Conservation (phyloP, 1,284 basidiomycete species). For the Cryptococcus amylolentus region DNA sequence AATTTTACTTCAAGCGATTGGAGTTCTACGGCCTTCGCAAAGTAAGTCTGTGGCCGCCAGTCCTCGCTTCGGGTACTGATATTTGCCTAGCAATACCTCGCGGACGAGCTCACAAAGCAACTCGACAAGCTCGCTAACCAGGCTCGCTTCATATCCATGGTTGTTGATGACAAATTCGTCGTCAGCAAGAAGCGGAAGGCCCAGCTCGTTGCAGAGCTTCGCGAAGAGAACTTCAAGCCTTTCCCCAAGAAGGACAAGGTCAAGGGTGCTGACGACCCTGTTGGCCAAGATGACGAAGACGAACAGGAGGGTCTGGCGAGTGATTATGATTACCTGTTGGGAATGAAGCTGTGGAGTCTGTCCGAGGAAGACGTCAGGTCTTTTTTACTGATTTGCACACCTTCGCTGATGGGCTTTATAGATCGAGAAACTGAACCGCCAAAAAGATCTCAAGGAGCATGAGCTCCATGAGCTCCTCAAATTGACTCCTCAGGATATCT, state of each 20-base stretch:
- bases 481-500: slow-evolving; percentile 76
- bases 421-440: slow-evolving; percentile 80
- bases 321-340: slow-evolving; percentile 92
- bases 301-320: slow-evolving; percentile 53
- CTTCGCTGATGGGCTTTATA: slow-evolving; percentile 37
- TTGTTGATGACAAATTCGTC: slow-evolving; percentile 81
- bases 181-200: slow-evolving; percentile 88
- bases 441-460: slow-evolving; percentile 76
- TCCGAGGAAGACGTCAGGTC: slow-evolving; percentile 70
- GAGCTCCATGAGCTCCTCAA: slow-evolving; percentile 78
- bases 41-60: slow-evolving; percentile 51
- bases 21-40: slow-evolving; percentile 94
- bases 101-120: slow-evolving; percentile 74
- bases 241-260: slow-evolving; percentile 71
- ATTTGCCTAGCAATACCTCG: slow-evolving; percentile 67
- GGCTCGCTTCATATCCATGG: slow-evolving; percentile 96
- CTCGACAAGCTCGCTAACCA: slow-evolving; percentile 90
- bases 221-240: slow-evolving; percentile 77
- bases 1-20: slow-evolving; percentile 87
- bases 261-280: slow-evolving; percentile 67
- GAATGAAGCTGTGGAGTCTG: slow-evolving; percentile 93
- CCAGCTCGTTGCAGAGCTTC: slow-evolving; percentile 80
- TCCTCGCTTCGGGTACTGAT: background rate
- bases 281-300: slow-evolving; percentile 62
- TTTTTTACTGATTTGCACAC: background rate